Base-by-base conservation (phyloP, 106 monocot species). In the Dendrobium nobile region DNA sequence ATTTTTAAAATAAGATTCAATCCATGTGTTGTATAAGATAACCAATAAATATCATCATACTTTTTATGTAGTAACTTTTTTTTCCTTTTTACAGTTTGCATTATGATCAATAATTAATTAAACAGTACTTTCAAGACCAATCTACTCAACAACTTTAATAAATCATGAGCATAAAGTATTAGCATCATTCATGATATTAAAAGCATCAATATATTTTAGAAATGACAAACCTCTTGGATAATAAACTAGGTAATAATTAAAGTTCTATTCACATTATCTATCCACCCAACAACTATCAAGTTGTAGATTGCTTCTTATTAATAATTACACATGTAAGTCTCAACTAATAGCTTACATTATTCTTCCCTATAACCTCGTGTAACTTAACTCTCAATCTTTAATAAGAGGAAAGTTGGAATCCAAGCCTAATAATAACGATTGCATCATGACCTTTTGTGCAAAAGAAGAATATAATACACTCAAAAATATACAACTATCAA, bases 381-480 rank as follows among this genome's bases (percentile, higher is more conserved):
- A 76, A 76, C 47, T 76, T 76, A 20, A 76, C 42, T 9, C 76
- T 15, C 76, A 76, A 47, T 7, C 15, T 43, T 47, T 76, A n/a
- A 47, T 76, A 44, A 41, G 47, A 19, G 3, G 44, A 45, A 7
- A 22, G 6, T 76, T 47, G 11, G 47, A 26, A 76, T 47, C 17
- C 76, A 19, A 18, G 42, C 3, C 76, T 16, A 76, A 76, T 48
- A 6, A 11, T 11, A 40, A 4, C 24, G 13, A 37, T 17, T 10
- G 10, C 37, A 72, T 72, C 4, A 72, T 33, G 0, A 16, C 40
- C 5, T 11, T 28, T 40, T 72, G 9, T 33, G 40, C 0, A 72
- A 13, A 72, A 11, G 6, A 6, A 3, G 37, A 72, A 10, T 40
- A 37, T 11, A 72, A 72, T 18, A 40, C 72, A 72, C 16, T 51